Evolutionary conservation across 352 stramenopile species (phyloP).

Genomic region (Peronospora destructor): DNA sequence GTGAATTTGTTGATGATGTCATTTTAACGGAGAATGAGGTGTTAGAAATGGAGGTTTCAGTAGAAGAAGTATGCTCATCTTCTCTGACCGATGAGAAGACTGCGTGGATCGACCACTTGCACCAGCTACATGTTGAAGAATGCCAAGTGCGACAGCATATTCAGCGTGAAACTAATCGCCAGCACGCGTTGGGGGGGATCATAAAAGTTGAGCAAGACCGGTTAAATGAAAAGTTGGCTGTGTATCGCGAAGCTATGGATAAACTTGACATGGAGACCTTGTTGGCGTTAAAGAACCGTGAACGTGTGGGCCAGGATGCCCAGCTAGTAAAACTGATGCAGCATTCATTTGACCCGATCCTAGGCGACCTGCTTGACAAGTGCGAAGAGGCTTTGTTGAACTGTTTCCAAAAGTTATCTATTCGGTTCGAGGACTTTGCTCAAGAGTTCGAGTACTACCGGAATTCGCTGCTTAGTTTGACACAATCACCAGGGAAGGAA

Average conservation of each 20-base stretch:
- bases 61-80: slow-evolving; percentile 54
- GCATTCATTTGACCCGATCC: slow-evolving; percentile 59
- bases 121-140: slow-evolving; percentile 50
- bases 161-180: slow-evolving; percentile 45
- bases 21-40: slow-evolving; percentile 55
- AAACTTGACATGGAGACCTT: slow-evolving; percentile 40
- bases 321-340: slow-evolving; percentile 62
- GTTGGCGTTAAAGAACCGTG: slow-evolving; percentile 45
- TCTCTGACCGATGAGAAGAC: slow-evolving; percentile 19
- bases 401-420: slow-evolving; percentile 53
- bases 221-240: slow-evolving; percentile 41
- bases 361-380: slow-evolving; percentile 50
- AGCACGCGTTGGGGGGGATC: slow-evolving; percentile 55
- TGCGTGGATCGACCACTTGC: slow-evolving; percentile 48
- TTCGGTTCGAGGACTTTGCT: slow-evolving; percentile 65
- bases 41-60: slow-evolving; percentile 50
- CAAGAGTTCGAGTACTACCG: slow-evolving; percentile 79
- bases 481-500: slow-evolving; percentile 12
- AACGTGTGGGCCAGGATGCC: slow-evolving; percentile 52
- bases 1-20: slow-evolving; percentile 52
- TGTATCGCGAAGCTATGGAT: slow-evolving; percentile 56
- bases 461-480: slow-evolving; percentile 46
- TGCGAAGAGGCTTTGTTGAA: slow-evolving; percentile 65
- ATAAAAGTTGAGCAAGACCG: slow-evolving; percentile 70
- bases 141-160: slow-evolving; percentile 44